These are phyloP conservation scores for Quercus alba DNA, from an alignment of 306 rosid species.

Conservation along the genomic window DNA sequence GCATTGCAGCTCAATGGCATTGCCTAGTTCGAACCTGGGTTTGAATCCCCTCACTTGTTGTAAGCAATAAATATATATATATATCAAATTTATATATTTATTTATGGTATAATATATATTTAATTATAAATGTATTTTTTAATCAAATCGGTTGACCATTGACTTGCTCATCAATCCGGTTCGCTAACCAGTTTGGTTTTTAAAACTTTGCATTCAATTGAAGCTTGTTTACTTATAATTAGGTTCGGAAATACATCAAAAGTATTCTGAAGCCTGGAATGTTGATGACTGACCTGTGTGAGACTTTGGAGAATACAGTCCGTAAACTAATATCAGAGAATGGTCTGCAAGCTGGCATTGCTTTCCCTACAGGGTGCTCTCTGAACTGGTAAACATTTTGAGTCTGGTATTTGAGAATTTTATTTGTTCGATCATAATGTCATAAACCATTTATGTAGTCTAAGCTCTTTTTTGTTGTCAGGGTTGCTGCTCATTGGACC, in stretches of 20 bases:
- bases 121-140: not conserved
- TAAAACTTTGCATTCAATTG: not conserved
- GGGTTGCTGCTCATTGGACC: constrained; percentile 99
- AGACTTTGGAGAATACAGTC: constrained; percentile 88
- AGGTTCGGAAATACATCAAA: constrained; percentile 87
- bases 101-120: not conserved
- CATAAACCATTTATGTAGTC: not conserved
- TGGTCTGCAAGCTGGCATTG: constrained; percentile 97
- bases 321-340: constrained; percentile 85
- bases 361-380: constrained; percentile 99
- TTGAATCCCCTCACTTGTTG: no score
- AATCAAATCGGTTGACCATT: not conserved
- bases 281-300: constrained; percentile 93
- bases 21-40: no score
- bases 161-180: not conserved
- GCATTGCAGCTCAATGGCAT: not conserved
- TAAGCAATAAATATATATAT: not conserved
- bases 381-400: constrained; percentile 65
- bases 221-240: constrained; percentile 24
- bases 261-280: constrained; percentile 89
- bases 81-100: not conserved
- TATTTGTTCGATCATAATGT: not conserved
- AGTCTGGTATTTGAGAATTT: not conserved
- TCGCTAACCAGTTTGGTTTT: not conserved
- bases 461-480: constrained; percentile 21